These are phyloP conservation scores for Exophiala sp. DNA, from an alignment of 2,329 filamentous ascomycete genomes.

Conservation along the genomic window DNA sequence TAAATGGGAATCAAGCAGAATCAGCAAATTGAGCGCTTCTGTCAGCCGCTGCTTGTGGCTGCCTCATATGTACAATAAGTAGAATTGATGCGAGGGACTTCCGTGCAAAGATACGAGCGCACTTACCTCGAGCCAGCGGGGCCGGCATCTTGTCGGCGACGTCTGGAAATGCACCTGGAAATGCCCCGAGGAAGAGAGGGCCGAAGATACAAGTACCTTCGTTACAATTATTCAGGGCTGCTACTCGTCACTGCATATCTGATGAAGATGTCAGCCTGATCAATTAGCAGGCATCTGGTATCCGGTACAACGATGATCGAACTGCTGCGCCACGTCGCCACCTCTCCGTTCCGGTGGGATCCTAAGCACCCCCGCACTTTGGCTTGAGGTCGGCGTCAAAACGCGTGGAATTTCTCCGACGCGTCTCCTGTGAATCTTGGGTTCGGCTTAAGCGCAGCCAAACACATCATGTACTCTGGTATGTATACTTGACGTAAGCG, in stretches of 20 bases:
- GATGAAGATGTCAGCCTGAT: constrained; percentile 18
- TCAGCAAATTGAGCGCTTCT: too few relatives aligned
- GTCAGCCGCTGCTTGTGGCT: not conserved
- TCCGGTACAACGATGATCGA: not conserved
- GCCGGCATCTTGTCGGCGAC: constrained; percentile 38
- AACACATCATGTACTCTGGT: too few relatives aligned
- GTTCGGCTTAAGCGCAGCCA: too few relatives aligned
- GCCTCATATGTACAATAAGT: too few relatives aligned
- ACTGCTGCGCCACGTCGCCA: constrained; percentile 13
- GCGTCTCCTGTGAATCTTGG: not conserved
- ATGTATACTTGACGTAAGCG: not conserved
- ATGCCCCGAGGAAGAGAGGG: not conserved
- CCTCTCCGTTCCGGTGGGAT: not conserved
- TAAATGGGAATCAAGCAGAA: not conserved
- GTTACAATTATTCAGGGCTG: too few relatives aligned
- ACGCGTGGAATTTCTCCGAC: constrained; percentile 2
- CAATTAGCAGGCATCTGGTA: not conserved
- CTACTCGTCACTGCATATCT: too few relatives aligned
- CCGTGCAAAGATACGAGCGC: constrained; percentile 6
- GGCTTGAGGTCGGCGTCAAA: too few relatives aligned
- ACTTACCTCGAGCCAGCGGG: constrained; percentile 45
- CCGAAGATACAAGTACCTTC: not conserved
- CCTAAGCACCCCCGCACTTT: too few relatives aligned
- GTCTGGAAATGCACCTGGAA: not conserved
- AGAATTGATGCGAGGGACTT: constrained; percentile 26